Evolutionary conservation across 1,284 basidiomycete species (phyloP).

Genomic region (Agaricales sp.): DNA sequence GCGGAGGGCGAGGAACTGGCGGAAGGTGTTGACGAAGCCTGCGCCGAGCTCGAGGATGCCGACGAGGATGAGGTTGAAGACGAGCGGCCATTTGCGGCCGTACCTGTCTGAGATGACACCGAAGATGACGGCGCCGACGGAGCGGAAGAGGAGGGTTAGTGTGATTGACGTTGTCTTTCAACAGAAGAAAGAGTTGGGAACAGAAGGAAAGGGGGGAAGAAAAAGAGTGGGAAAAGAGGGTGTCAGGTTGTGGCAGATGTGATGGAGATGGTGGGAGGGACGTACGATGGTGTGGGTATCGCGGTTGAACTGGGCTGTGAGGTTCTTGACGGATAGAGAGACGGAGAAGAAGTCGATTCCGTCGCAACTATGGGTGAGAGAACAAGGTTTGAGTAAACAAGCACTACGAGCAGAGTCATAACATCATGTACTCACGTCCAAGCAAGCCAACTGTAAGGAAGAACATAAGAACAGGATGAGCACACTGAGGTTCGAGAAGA

Average conservation of each 20-base stretch:
- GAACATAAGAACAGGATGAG: constrained; percentile 7
- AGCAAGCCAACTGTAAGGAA: constrained; percentile 50
- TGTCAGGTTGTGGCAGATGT: constrained; percentile 3
- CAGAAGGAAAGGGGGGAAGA: too few species aligned
- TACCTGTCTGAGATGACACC: constrained; percentile 76
- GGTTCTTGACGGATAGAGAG: constrained; percentile 54
- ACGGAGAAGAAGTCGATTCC: constrained; percentile 82
- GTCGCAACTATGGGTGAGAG: constrained; percentile 35
- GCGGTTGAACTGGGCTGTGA: constrained; percentile 44
- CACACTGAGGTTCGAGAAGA: neutral
- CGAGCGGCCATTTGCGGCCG: constrained; percentile 90
- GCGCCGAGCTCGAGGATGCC: constrained; percentile 72
- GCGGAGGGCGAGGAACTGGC: constrained; percentile 61
- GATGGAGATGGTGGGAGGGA: constrained; percentile 9
- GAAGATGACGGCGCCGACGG: constrained; percentile 80
- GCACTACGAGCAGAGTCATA: too few species aligned
- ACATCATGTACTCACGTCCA: constrained; percentile 56
- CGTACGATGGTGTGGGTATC: constrained; percentile 42
- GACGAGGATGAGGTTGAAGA: constrained; percentile 66
- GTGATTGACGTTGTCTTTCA: constrained; percentile 77
- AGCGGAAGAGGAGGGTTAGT: constrained; percentile 85
- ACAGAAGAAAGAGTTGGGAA: too few species aligned
- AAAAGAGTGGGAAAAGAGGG: constrained; percentile 4
- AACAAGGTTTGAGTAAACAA: too few species aligned
- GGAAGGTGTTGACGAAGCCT: constrained; percentile 61